Evolutionary conservation across 345 rosid species (phyloP).

Genomic region (Salix exigua): DNA sequence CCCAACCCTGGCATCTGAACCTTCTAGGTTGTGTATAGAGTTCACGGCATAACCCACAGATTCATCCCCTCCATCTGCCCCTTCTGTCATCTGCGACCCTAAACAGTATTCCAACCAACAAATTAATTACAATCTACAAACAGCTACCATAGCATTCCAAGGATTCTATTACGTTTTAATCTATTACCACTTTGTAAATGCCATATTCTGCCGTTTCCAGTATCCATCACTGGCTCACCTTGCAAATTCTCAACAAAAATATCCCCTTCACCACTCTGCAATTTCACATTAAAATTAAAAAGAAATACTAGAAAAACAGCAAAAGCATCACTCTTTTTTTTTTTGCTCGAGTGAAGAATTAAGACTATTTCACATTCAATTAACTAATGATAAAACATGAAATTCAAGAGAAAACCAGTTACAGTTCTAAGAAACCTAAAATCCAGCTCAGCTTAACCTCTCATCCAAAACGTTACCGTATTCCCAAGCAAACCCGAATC

Average conservation of each 20-base stretch:
- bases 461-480: neutral
- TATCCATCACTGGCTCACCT: constrained; percentile 7
- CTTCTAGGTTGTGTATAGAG: constrained; percentile 16
- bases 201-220: neutral
- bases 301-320: neutral
- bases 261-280: constrained; percentile 19
- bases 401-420: neutral
- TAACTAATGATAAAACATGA: neutral
- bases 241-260: neutral
- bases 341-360: neutral
- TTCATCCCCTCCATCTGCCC: neutral
- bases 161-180: neutral
- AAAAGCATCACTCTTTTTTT: neutral
- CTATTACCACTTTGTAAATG: constrained; percentile 17
- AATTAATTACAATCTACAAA: constrained; percentile 6
- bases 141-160: neutral
- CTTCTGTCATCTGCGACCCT: constrained; percentile 40
- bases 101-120: constrained; percentile 13
- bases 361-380: neutral
- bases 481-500: neutral
- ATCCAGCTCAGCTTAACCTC: neutral
- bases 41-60: neutral
- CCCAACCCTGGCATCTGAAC: constrained; percentile 27
- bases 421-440: neutral
- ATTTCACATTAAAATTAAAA: neutral